phyloP scores from a whole-genome alignment of 2,329 filamentous ascomycete species.

The Microdochium paspali region DNA sequence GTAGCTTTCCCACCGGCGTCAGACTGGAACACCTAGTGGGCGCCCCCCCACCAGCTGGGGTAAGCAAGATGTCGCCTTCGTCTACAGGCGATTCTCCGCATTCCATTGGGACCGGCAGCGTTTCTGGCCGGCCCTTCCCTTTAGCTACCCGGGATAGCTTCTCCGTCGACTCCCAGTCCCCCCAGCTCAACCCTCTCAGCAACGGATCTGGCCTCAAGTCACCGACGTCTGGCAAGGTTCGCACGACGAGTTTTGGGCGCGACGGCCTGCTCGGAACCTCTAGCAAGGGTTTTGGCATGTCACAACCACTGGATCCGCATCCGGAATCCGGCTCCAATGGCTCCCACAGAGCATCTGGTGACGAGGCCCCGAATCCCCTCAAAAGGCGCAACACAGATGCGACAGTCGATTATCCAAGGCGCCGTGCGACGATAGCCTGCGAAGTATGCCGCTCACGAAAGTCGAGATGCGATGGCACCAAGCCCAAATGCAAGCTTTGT shows the following conservation, averaged over 20 bases:
- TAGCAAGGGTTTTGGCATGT: slow-evolving; percentile 26
- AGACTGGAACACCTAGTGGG: too few species aligned
- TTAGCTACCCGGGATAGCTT: slow-evolving; percentile 36
- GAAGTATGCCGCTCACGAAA: slow-evolving; percentile 75
- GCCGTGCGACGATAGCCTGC: slow-evolving; percentile 63
- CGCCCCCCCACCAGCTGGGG: neutral
- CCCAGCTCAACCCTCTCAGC: slow-evolving; percentile 29
- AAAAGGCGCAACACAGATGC: slow-evolving; percentile 55
- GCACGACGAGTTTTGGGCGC: slow-evolving; percentile 40
- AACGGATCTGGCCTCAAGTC: slow-evolving; percentile 40
- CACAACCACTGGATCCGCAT: slow-evolving; percentile 42
- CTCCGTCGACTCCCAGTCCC: slow-evolving; percentile 36
- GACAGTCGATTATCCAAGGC: slow-evolving; percentile 52
- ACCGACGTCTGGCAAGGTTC: slow-evolving; percentile 35
- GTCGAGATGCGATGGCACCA: slow-evolving; percentile 68
- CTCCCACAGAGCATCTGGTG: slow-evolving; percentile 34
- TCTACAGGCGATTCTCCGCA: slow-evolving; percentile 43
- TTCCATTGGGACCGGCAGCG: slow-evolving; percentile 28
- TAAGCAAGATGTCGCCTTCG: slow-evolving; percentile 39
- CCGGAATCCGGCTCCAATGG: slow-evolving; percentile 32
- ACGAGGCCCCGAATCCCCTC: slow-evolving; percentile 43
- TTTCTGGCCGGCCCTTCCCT: slow-evolving; percentile 30
- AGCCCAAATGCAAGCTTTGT: slow-evolving; percentile 79
- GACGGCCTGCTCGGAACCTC: slow-evolving; percentile 37
- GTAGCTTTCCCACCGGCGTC: too few species aligned